Evolutionary conservation across 169 alveolate genomes (phyloP).

Genomic region (Babesia bovis): DNA sequence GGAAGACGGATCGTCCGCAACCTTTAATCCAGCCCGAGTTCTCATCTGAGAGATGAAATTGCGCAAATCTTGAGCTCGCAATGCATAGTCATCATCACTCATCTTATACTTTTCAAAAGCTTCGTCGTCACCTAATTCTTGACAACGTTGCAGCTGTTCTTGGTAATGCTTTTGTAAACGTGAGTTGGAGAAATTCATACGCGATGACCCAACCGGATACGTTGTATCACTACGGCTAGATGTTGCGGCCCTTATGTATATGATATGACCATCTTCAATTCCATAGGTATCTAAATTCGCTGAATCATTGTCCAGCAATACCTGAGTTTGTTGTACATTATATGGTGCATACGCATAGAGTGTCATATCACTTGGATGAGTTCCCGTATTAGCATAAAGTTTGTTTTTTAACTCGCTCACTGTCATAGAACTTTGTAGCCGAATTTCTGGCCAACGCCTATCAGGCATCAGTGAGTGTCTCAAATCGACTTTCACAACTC

Average conservation of each 20-base stretch:
- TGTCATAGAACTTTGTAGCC: slow-evolving; percentile 57
- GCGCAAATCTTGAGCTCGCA: slow-evolving; percentile 79
- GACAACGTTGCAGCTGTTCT: slow-evolving; percentile 44
- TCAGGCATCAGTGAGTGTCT: slow-evolving; percentile 43
- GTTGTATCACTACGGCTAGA: background rate
- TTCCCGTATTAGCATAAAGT: slow-evolving; percentile 68
- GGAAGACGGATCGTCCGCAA: background rate
- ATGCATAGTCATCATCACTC: slow-evolving; percentile 86
- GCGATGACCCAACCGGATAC: background rate
- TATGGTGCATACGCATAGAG: slow-evolving; percentile 63
- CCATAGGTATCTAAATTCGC: slow-evolving; percentile 47
- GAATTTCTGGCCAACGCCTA: slow-evolving; percentile 64
- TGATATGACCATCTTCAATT: slow-evolving; percentile 58
- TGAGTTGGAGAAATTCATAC: slow-evolving; percentile 16
- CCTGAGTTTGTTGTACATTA: slow-evolving; percentile 43
- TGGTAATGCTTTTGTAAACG: slow-evolving; percentile 29
- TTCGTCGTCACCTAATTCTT: slow-evolving; percentile 22
- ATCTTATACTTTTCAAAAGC: slow-evolving; percentile 76
- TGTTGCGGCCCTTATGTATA: slow-evolving; percentile 24
- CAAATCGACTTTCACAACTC: slow-evolving; percentile 58
- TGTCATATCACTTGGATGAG: slow-evolving; percentile 42
- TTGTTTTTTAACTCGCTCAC: slow-evolving; percentile 64
- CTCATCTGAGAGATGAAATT: slow-evolving; percentile 74
- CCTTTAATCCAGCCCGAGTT: background rate
- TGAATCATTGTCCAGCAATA: slow-evolving; percentile 44